A percentile compares a stretch with the other conserved stretches of the same genome.
phyloP scores from a whole-genome alignment of 345 rosid species.

The sweet orange (Citrus sinensis) region DNA sequence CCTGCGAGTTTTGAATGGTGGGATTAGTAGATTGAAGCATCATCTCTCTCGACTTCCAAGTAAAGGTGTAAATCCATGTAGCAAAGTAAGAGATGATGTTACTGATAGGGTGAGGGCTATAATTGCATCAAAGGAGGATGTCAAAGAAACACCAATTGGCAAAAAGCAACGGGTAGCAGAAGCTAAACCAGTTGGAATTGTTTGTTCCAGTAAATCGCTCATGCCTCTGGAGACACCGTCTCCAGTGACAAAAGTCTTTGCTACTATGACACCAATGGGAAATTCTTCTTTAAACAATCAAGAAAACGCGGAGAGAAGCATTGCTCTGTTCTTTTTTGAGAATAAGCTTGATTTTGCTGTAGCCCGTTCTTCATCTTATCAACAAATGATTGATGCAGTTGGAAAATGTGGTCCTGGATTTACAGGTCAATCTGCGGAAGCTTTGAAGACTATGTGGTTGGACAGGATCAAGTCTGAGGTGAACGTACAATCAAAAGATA shows the following conservation, averaged over 20 bases:
- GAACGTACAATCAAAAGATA: slow-evolving; percentile 46
- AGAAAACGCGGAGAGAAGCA: slow-evolving; percentile 68
- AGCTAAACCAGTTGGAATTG: slow-evolving; percentile 38
- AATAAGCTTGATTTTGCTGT: slow-evolving; percentile 66
- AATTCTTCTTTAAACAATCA: slow-evolving; percentile 32
- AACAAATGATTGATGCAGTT: slow-evolving; percentile 64
- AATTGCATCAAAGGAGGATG: slow-evolving; percentile 58
- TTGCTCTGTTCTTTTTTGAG: slow-evolving; percentile 81
- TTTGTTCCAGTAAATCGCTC: slow-evolving; percentile 31
- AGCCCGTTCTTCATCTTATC: slow-evolving; percentile 71
- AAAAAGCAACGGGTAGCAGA: slow-evolving; percentile 49
- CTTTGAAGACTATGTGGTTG: slow-evolving; percentile 57
- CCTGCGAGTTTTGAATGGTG: slow-evolving; percentile 67
- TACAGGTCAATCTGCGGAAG: slow-evolving; percentile 49
- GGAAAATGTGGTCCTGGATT: slow-evolving; percentile 60
- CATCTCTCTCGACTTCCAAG: slow-evolving; percentile 85
- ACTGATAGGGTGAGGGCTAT: slow-evolving; percentile 67
- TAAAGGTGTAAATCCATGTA: slow-evolving; percentile 89
- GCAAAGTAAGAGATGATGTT: slow-evolving; percentile 81
- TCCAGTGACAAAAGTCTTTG: slow-evolving; percentile 49
- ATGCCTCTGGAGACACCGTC: slow-evolving; percentile 30
- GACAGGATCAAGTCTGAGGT: slow-evolving; percentile 65
- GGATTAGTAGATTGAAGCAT: slow-evolving; percentile 88
- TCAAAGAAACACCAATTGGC: slow-evolving; percentile 39
- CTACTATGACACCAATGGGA: slow-evolving; percentile 29